Percentiles rank a stretch among this genome's conserved stretches.
phyloP scores from a whole-genome alignment of 208 protist genomes.

The Porcisia hertigi region DNA sequence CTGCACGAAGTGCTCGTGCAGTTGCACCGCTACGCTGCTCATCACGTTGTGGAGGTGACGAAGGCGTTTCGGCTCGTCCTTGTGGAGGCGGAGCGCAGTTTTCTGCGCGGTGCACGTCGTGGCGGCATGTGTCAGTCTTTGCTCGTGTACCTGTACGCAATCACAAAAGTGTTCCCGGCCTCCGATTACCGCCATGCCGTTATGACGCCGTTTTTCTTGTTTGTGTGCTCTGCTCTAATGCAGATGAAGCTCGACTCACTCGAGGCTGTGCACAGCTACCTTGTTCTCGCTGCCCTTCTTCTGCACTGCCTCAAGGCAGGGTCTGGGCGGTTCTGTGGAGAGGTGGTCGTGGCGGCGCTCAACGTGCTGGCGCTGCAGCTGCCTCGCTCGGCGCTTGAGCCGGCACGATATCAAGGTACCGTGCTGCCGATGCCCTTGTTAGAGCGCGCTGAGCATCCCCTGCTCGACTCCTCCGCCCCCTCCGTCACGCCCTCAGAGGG shows the following conservation, averaged over 20 bases:
- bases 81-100: slow-evolving; percentile 69
- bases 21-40: slow-evolving; percentile 54
- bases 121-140: slow-evolving; percentile 32
- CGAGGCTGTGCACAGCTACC: slow-evolving; percentile 48
- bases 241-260: slow-evolving; percentile 63
- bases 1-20: slow-evolving; percentile 46
- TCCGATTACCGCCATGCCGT: slow-evolving; percentile 85
- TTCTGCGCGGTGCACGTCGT: slow-evolving; percentile 45
- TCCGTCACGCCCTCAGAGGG: background rate
- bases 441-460: slow-evolving; percentile 41
- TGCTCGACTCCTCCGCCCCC: slow-evolving; percentile 20
- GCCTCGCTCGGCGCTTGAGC: slow-evolving; percentile 51
- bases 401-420: slow-evolving; percentile 57
- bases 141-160: slow-evolving; percentile 65
- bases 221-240: slow-evolving; percentile 64
- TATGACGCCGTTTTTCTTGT: slow-evolving; percentile 71
- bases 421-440: slow-evolving; percentile 65
- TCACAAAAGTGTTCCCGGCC: slow-evolving; percentile 71
- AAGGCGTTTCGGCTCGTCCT: slow-evolving; percentile 76
- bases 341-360: slow-evolving; percentile 62
- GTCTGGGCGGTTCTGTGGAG: slow-evolving; percentile 53
- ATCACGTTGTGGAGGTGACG: slow-evolving; percentile 56
- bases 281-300: slow-evolving; percentile 52
- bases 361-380: slow-evolving; percentile 82
- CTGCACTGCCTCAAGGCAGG: slow-evolving; percentile 35